Percentiles rank a stretch among this genome's conserved stretches.
Conservation (phyloP, 2,329 filamentous ascomycete genomes). For the Hypoxylon rubiginosum region DNA sequence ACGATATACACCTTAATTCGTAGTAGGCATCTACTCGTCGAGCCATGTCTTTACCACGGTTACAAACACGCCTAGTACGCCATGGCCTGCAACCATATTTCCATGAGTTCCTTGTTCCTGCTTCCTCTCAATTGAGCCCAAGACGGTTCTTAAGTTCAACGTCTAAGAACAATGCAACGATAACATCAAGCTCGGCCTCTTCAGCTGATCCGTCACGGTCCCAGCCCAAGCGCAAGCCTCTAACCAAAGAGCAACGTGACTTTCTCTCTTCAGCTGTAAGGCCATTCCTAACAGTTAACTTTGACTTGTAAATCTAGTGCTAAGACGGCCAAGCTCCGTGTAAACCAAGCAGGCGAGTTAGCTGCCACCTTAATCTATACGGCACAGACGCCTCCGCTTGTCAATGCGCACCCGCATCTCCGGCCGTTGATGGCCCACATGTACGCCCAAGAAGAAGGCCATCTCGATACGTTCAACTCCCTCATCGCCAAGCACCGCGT, state of each 20-base stretch:
- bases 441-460: slow-evolving; percentile 94
- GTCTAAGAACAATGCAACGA: slow-evolving; percentile 42
- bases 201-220: slow-evolving; percentile 51
- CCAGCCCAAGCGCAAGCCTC: slow-evolving; percentile 66
- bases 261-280: slow-evolving; percentile 81
- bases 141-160: slow-evolving; percentile 45
- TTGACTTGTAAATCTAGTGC: slow-evolving; percentile 2
- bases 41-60: slow-evolving; percentile 44
- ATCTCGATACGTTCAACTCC: slow-evolving; percentile 87
- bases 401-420: slow-evolving; percentile 85
- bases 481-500: slow-evolving; percentile 89
- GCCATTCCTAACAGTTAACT: background rate
- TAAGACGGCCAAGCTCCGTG: slow-evolving; percentile 73
- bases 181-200: slow-evolving; percentile 44
- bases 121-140: slow-evolving; percentile 47
- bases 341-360: slow-evolving; percentile 98
- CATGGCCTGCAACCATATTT: slow-evolving; percentile 44
- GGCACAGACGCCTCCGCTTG: slow-evolving; percentile 85
- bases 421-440: slow-evolving; percentile 95
- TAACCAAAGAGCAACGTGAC: slow-evolving; percentile 77
- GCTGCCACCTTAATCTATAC: slow-evolving; percentile 95
- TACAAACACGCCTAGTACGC: slow-evolving; percentile 43
- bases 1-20: too few relatives aligned
- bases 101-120: slow-evolving; percentile 57
- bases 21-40: background rate